Base-by-base conservation (phyloP, 768 basidiomycete genomes). In the Collybia sp. region DNA sequence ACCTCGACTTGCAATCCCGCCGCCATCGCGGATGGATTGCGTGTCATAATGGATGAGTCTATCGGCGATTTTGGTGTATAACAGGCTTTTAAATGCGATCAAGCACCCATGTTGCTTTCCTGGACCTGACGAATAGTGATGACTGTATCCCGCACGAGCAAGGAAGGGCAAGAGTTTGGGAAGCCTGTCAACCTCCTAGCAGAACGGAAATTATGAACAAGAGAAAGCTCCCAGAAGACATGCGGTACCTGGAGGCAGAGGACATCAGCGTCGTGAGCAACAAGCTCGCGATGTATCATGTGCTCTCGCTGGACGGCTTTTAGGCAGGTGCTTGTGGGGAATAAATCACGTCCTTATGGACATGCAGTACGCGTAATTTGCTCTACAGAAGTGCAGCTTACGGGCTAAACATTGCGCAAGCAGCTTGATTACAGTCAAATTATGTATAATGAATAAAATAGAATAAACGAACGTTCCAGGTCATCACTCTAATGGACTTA, bases 91-190 rank as follows among this genome's bases (percentile, higher is more conserved):
- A 66, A 80, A 93, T 1, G 86, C 82, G 48, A 96, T 80, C 44
- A 95, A 77, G 60, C 88, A 88, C 1, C 93, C 93, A 52, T 97
- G 93, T 39, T 76, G 78, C 66, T 97, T 97, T 6, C 67, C 65
- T 15, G 76, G 82, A 9, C 90, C 93, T 31, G 78, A 71, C 6
- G 80, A 82, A 62, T 81, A 85, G 42, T 79, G 74, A 58, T 79
- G 65, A 8, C 68, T 63, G 60, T 93, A 93, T 9, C 80, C 79
- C 11, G 80, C 80, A 30, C 68, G 59, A 38, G 85, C 73, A 6
- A 95, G 72, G 16, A 72, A 67, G 1, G 88, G 88, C 16, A 84
- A 62, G 15, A 94, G 69, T 53, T 80, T 84, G 31, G 85, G 81
- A 18, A 93, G 68, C 33, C 83, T 73, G 57, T 95, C 94, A 6